Base-by-base conservation (phyloP, 768 basidiomycete genomes). In the Exsudoporus frostii region DNA sequence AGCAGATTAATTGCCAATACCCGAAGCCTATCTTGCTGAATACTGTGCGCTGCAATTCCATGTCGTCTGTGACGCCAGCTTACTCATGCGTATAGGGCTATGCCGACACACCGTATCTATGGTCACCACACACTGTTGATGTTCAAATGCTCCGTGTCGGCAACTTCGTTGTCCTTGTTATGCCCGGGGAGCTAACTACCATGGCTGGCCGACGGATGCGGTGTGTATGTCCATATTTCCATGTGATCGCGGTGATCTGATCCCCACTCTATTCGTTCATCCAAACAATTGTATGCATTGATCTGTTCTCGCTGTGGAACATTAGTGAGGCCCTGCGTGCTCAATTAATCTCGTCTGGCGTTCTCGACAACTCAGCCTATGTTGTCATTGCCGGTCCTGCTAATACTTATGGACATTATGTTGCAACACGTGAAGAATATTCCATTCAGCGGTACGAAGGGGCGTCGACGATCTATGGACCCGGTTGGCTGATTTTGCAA, bases 351-450 rank as follows among this genome's bases (percentile, higher is more conserved):
- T 77, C 84, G 0, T 73, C 79, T 45, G 82, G 81, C 4, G 73
- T 89, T 53, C 67, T 90, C 53, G 85, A 82, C 37, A 67, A 80
- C 43, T 78, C 86, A 58, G 87, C 86, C 4, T 86, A 88, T 57
- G 86, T 91, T 54, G 87, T 90, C 48, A 71, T 90, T 50, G 84
- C 86, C 14, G 90, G 88, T 14, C 90, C 90, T n/a, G 88, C 87
- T 6, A 91, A 90, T 58, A 85, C 86, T 6, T 91, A 91, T 62
- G 80, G 74, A 0, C 88, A 90, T 69, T 88, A 90, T 64, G 75
- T 89, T 47, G 73, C 87, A 2, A 90, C 87, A 27, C 76, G 72
- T 10, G 87, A 91, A 67, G 88, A 89, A 67, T 90, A 88, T 65
- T 69, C 76, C 22, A 70, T 87, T 14, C 90, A 91, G 67, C 77